These are phyloP conservation scores for Ramularia collo-cygni DNA, from an alignment of 2,329 filamentous ascomycete genomes.

Conservation along the genomic window DNA sequence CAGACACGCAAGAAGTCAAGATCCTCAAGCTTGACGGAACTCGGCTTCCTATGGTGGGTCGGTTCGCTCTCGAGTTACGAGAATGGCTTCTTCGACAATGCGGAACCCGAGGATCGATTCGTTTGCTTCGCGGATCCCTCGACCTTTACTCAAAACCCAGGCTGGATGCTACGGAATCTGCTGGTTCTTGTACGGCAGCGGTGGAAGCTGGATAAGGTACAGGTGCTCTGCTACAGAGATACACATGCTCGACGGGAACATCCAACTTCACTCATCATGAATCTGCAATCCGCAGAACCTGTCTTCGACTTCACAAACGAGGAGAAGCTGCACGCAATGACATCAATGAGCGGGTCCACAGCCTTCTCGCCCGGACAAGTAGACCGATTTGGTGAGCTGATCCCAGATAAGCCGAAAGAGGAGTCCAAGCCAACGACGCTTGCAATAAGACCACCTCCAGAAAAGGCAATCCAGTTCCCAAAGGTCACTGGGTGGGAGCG, in stretches of 20 bases:
- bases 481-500: constrained; percentile 96
- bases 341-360: constrained; percentile 21
- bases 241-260: constrained; percentile 70
- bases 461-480: constrained; percentile 44
- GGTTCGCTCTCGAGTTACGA: constrained; percentile 73
- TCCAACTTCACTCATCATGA: constrained; percentile 72
- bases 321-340: constrained; percentile 18
- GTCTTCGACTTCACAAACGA: constrained; percentile 22
- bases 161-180: constrained; percentile 88
- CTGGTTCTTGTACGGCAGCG: constrained; percentile 76
- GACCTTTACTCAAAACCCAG: constrained; percentile 77
- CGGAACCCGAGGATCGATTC: constrained; percentile 66
- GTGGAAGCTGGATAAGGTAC: constrained; percentile 68
- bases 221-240: constrained; percentile 87
- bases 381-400: constrained; percentile 27
- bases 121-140: constrained; percentile 89
- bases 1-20: constrained; percentile 44
- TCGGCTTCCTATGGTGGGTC: constrained; percentile 70
- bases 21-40: constrained; percentile 43
- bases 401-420: constrained; percentile 17
- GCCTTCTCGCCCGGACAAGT: constrained; percentile 26
- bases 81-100: constrained; percentile 73
- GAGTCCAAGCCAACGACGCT: constrained; percentile 19
- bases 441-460: constrained; percentile 29
- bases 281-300: constrained; percentile 51